A percentile compares a stretch with the other conserved stretches of the same genome.
Conservation (phyloP, 2,329 filamentous ascomycete species). For the Microcyclosporella mali region DNA sequence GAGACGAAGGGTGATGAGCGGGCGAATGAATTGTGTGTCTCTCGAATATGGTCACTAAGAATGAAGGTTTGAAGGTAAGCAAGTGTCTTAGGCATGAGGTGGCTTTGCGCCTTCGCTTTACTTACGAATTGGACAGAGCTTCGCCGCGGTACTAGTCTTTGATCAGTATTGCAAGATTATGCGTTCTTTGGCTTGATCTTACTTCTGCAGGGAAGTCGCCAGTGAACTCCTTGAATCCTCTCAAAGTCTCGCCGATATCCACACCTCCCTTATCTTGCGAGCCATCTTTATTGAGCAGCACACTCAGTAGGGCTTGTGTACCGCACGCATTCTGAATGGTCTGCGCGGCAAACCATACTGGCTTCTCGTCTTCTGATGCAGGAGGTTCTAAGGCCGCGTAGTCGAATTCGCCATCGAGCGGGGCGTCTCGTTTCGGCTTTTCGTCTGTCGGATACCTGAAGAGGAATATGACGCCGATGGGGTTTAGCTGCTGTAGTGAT, state of each 20-base stretch:
- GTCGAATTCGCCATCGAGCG: slow-evolving; percentile 78
- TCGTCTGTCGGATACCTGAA: slow-evolving; percentile 87
- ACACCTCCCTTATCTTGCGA: slow-evolving; percentile 43
- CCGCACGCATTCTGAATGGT: slow-evolving; percentile 98
- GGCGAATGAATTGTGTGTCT: slow-evolving; percentile 85
- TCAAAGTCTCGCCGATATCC: slow-evolving; percentile 64
- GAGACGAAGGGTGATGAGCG: slow-evolving; percentile 84
- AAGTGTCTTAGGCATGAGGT: too few relatives aligned
- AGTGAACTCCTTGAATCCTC: slow-evolving; percentile 82
- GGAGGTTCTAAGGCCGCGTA: slow-evolving; percentile 51
- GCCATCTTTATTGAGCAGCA: slow-evolving; percentile 72
- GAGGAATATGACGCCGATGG: slow-evolving; percentile 83
- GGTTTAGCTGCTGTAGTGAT: slow-evolving; percentile 56
- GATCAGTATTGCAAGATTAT: not conserved
- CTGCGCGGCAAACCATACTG: slow-evolving; percentile 89
- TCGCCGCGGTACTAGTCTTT: slow-evolving; percentile 57
- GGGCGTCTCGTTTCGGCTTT: slow-evolving; percentile 53
- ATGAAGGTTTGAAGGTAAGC: too few relatives aligned
- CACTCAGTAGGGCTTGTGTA: slow-evolving; percentile 87
- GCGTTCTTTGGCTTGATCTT: slow-evolving; percentile 15
- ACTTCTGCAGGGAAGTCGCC: slow-evolving; percentile 65
- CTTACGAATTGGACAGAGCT: slow-evolving; percentile 65
- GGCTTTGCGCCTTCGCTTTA: too few relatives aligned
- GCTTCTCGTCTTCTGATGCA: slow-evolving; percentile 25
- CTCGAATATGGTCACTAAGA: slow-evolving; percentile 46